A percentile compares a stretch with the other conserved stretches of the same genome.
These are phyloP conservation scores for Lactifluus rugatus DNA, from an alignment of 768 basidiomycete genomes.

Conservation along the genomic window DNA sequence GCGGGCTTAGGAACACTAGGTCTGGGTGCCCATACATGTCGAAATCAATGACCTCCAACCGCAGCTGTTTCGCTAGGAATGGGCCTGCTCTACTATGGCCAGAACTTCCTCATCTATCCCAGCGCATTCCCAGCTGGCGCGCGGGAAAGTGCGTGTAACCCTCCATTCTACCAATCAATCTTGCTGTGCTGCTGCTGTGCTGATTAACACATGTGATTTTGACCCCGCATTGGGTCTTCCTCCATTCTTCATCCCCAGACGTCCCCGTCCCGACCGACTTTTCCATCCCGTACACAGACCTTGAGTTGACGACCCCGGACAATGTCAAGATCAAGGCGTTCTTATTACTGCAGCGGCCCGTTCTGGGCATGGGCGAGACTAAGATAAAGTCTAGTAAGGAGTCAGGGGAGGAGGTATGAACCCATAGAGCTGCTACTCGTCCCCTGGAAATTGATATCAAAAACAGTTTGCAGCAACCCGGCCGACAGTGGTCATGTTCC, in stretches of 20 bases:
- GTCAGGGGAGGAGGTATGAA: slow-evolving; percentile 49
- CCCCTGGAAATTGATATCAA: not conserved
- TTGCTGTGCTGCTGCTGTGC: not conserved
- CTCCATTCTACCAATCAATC: not conserved
- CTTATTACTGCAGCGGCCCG: slow-evolving; percentile 55
- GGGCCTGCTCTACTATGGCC: slow-evolving; percentile 75
- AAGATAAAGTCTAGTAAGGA: slow-evolving; percentile 27
- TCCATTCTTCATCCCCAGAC: slow-evolving; percentile 32
- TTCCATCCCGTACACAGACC: slow-evolving; percentile 64
- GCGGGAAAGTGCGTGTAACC: slow-evolving; percentile 44
- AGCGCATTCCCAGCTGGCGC: slow-evolving; percentile 75
- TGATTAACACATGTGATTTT: not conserved
- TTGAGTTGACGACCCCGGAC: slow-evolving; percentile 66
- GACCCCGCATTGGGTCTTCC: not conserved
- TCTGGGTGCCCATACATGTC: slow-evolving; percentile 17
- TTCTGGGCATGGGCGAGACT: slow-evolving; percentile 29
- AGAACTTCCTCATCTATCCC: slow-evolving; percentile 86
- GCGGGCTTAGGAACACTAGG: slow-evolving; percentile 31
- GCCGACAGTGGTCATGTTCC: slow-evolving; percentile 89
- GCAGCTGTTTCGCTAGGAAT: slow-evolving; percentile 34
- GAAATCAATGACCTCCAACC: slow-evolving; percentile 1
- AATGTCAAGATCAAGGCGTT: slow-evolving; percentile 65
- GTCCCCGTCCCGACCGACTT: slow-evolving; percentile 64
- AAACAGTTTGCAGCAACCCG: slow-evolving; percentile 39
- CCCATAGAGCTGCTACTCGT: not conserved